Evolutionary conservation across 2,329 filamentous ascomycete genomes (phyloP).

Genomic region (Xylaria sp.): DNA sequence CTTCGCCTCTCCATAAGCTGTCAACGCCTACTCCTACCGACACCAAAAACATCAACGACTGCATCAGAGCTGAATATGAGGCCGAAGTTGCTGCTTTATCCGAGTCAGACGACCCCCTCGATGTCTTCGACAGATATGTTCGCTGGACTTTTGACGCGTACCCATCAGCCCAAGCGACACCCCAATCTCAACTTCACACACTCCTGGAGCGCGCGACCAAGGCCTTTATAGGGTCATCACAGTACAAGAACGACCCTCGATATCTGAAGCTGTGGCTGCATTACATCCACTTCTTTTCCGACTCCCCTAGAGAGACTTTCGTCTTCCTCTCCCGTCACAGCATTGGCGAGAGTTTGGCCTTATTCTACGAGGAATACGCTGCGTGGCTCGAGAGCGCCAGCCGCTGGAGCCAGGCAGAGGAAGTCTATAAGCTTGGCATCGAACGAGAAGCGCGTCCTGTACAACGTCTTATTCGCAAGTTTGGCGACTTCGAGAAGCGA

Average conservation of each 20-base stretch:
- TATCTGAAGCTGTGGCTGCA: slow-evolving; percentile 94
- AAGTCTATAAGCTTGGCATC: slow-evolving; percentile 89
- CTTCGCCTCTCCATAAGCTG: slow-evolving; percentile 63
- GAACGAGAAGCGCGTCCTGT: slow-evolving; percentile 84
- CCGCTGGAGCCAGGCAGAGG: slow-evolving; percentile 88
- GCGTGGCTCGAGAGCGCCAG: slow-evolving; percentile 86
- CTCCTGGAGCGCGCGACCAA: slow-evolving; percentile 93
- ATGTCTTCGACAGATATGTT: slow-evolving; percentile 95
- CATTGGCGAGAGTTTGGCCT: slow-evolving; percentile 83
- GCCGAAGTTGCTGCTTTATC: slow-evolving; percentile 76
- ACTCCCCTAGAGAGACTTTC: slow-evolving; percentile 90
- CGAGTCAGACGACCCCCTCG: slow-evolving; percentile 93
- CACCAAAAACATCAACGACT: slow-evolving; percentile 78
- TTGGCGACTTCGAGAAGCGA: slow-evolving; percentile 86
- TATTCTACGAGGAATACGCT: slow-evolving; percentile 98
- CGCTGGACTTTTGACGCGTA: slow-evolving; percentile 97
- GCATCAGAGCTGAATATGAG: slow-evolving; percentile 83
- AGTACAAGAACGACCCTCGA: slow-evolving; percentile 94
- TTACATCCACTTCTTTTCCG: slow-evolving; percentile 91
- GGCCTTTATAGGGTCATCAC: slow-evolving; percentile 78
- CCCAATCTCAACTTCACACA: slow-evolving; percentile 86
- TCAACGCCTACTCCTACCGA: slow-evolving; percentile 71
- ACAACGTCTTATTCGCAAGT: slow-evolving; percentile 84
- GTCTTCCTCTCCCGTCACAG: slow-evolving; percentile 87
- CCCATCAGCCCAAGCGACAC: slow-evolving; percentile 88